Base-by-base conservation (phyloP, 305 asterid genomes). In the Rubia peregrina region DNA sequence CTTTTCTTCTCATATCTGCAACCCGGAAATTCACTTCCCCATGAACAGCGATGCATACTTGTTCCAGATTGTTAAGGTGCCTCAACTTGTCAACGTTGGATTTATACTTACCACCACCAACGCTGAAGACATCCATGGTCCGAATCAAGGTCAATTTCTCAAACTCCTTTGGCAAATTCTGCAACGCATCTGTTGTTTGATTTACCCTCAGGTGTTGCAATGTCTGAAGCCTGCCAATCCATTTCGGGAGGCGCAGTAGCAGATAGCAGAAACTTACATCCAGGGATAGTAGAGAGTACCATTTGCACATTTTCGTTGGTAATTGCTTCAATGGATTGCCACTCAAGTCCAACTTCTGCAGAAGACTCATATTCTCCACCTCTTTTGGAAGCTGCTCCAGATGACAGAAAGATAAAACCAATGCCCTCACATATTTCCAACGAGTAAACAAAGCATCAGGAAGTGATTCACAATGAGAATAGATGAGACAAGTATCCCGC, bases 291-390 rank as follows among this genome's bases (percentile, higher is more conserved):
- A 75, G 44, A 71, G 57, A 48, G 19, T 61, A 64, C 49, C 65
- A 49, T 8, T 11, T 26, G 38, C 75, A 70, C n/a, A 63, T 65
- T 67, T 49, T 6, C 3, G 56, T 62, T 22, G 79, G 79, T 49
- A 70, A 65, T 21, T 33, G 11, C 22, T n/a, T 30, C 6, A 75
- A 42, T 9, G 5, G 61, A 17, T 69, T 75, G 2, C 61, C n/a
- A 30, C 79, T 75, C 67, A 75, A 43, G 68, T 75, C 68, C 60
- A 70, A 26, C 53, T 30, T 63, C 24, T 61, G 61, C 13, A 75
- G 63, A 65, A 53, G 72, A 59, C 42, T 22, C 40, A 75, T 21
- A 14, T 65, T 70, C 41, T 63, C 41, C 0, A 75, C 40, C 7
- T 51, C 72, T 11, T 41, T 62, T 17, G 63, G 79, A 16, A 70